Conservation (phyloP, 208 protist genomes). For the Wallacemonas sp. region DNA sequence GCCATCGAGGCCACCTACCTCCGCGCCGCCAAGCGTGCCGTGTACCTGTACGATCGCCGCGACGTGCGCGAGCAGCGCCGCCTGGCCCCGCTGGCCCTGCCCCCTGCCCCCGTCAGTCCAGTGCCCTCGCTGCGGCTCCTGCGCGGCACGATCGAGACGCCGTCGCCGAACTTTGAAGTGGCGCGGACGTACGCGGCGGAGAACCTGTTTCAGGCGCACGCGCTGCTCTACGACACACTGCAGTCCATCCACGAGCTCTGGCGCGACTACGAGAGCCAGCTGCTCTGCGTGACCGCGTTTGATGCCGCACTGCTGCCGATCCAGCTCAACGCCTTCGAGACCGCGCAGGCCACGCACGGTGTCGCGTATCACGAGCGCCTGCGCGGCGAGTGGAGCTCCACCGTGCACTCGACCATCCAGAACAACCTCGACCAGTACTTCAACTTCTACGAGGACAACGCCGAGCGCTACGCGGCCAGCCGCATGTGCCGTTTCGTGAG, state of each 20-base stretch:
- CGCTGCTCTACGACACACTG: slow-evolving; percentile 81
- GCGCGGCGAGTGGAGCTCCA: slow-evolving; percentile 91
- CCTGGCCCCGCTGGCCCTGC: slow-evolving; percentile 46
- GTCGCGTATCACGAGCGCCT: slow-evolving; percentile 75
- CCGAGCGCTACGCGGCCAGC: slow-evolving; percentile 76
- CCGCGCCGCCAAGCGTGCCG: slow-evolving; percentile 71
- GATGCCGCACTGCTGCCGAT: slow-evolving; percentile 43
- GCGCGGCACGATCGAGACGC: slow-evolving; percentile 78
- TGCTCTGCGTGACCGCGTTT: slow-evolving; percentile 72
- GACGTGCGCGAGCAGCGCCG: slow-evolving; percentile 62
- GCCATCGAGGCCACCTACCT: slow-evolving; percentile 85
- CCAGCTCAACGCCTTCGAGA: slow-evolving; percentile 70
- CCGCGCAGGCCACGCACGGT: slow-evolving; percentile 63
- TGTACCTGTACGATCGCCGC: slow-evolving; percentile 77
- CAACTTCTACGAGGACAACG: slow-evolving; percentile 94
- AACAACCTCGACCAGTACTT: slow-evolving; percentile 93
- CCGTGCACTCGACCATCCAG: slow-evolving; percentile 91
- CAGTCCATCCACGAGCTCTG: slow-evolving; percentile 81
- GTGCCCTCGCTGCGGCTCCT: slow-evolving; percentile 60
- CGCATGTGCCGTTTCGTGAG: slow-evolving; percentile 91
- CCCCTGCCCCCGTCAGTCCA: slow-evolving; percentile 25
- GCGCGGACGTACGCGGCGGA: slow-evolving; percentile 67
- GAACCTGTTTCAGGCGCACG: slow-evolving; percentile 91
- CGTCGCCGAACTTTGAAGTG: slow-evolving; percentile 76
- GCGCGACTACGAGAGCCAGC: slow-evolving; percentile 53